Conservation (phyloP, 768 basidiomycete species). For the Glaciozyma martinii region DNA sequence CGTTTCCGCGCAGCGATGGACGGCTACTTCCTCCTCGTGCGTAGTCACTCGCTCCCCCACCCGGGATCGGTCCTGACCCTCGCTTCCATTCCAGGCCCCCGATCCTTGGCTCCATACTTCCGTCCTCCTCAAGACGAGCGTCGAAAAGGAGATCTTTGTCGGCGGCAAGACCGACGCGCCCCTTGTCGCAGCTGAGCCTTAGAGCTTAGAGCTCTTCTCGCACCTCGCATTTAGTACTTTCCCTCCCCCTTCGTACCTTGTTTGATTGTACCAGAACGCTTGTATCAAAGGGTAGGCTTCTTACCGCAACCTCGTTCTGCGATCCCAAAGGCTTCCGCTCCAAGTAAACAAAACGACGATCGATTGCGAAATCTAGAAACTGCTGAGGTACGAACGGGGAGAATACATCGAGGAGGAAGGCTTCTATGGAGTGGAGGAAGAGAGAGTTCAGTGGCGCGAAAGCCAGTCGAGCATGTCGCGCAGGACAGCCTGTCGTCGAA, state of each 20-base stretch:
- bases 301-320: too few species aligned
- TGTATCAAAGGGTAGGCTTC: too few species aligned
- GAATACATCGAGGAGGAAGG: too few species aligned
- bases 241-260: too few species aligned
- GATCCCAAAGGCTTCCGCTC: too few species aligned
- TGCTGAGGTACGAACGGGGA: too few species aligned
- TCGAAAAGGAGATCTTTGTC: background rate
- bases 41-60: background rate
- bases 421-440: background rate
- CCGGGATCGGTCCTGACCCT: background rate
- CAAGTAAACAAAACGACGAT: too few species aligned
- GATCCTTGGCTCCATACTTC: background rate
- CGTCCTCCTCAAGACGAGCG: background rate
- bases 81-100: background rate
- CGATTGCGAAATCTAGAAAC: too few species aligned
- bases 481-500: constrained; percentile 22
- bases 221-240: too few species aligned
- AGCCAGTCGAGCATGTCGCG: constrained; percentile 31
- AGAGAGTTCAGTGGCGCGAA: constrained; percentile 9
- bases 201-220: too few species aligned
- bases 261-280: too few species aligned
- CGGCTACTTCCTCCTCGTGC: constrained; percentile 31
- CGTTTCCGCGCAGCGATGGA: constrained; percentile 35
- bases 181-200: background rate
- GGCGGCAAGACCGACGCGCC: background rate